phyloP scores from a whole-genome alignment of 1,139 yeast species.

The Yamadazyma songkhlaensis region DNA sequence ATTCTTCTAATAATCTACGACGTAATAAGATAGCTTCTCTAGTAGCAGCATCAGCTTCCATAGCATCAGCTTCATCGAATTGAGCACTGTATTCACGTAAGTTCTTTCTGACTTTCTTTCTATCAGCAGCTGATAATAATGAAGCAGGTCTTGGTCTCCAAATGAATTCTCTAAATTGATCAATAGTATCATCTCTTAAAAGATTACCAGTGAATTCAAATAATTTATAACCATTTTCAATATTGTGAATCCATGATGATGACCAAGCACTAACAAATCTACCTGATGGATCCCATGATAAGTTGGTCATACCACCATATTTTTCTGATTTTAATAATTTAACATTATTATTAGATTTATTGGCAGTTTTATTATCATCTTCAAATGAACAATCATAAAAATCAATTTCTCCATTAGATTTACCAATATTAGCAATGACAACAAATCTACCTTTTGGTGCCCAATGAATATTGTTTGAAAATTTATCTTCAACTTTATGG shows the following conservation, averaged over 20 bases:
- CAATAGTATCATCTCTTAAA: conserved; percentile 72
- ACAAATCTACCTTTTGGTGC: conserved; percentile 93
- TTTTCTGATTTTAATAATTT: conserved; percentile 63
- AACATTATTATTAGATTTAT: conserved; percentile 47
- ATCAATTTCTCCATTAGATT: conserved; percentile 66
- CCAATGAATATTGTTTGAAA: conserved; percentile 77
- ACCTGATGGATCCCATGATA: conserved; percentile 96
- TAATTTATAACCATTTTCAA: conserved; percentile 88
- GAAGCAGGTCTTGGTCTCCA: conserved; percentile 98
- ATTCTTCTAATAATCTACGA: conserved; percentile 78
- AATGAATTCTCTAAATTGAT: conserved; percentile 81
- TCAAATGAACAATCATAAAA: conserved; percentile 86
- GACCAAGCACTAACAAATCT: conserved; percentile 88
- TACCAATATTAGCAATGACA: conserved; percentile 69
- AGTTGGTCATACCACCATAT: conserved; percentile 76
- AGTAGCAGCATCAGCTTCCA: conserved; percentile 93
- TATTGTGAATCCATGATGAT: conserved; percentile 77
- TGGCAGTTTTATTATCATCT: conserved; percentile 51
- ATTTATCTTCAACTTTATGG: conserved; percentile 58
- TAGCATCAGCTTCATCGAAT: conserved; percentile 93
- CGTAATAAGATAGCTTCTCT: conserved; percentile 87
- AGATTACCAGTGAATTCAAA: conserved; percentile 81
- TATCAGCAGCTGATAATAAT: conserved; percentile 69
- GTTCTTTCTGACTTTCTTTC: conserved; percentile 87
- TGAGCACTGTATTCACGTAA: conserved; percentile 87